These are phyloP conservation scores for Phytophthora boehmeriae DNA, from an alignment of 352 stramenopile species.

Conservation along the genomic window DNA sequence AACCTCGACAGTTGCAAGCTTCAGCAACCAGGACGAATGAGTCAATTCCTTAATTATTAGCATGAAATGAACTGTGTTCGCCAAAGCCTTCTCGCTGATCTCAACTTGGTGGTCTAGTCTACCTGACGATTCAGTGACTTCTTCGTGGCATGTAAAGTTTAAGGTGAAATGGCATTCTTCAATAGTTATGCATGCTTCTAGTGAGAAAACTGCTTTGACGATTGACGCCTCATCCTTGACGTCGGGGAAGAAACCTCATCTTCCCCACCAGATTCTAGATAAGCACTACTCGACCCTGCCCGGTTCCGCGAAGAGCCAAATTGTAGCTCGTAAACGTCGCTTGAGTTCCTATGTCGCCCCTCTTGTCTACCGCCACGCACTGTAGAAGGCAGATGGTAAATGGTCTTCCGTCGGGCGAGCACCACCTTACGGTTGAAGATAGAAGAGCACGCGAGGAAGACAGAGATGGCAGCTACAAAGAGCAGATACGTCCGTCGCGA, in stretches of 20 bases:
- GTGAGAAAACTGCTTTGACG: slow-evolving; percentile 23
- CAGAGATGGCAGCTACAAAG: slow-evolving; percentile 78
- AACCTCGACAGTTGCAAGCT: slow-evolving; percentile 4
- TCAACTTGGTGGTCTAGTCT: no score
- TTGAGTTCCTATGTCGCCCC: slow-evolving; percentile 20
- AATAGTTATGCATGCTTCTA: slow-evolving; percentile 5
- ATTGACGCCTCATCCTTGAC: slow-evolving; percentile 35
- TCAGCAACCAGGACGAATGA: slow-evolving; percentile 43
- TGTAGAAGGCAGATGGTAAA: slow-evolving; percentile 60
- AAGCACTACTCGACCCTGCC: slow-evolving; percentile 31
- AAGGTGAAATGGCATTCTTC: no score
- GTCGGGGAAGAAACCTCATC: slow-evolving; percentile 35
- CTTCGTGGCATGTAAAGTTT: no score
- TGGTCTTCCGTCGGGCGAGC: slow-evolving; percentile 59
- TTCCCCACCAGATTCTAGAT: slow-evolving; percentile 32
- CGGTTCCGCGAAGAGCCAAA: slow-evolving; percentile 14
- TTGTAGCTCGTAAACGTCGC: slow-evolving; percentile 17
- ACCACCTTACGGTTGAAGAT: slow-evolving; percentile 79
- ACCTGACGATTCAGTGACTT: no score
- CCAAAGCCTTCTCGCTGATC: no score
- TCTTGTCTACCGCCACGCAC: slow-evolving; percentile 21
- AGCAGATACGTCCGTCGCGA: slow-evolving; percentile 83
- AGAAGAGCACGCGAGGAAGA: slow-evolving; percentile 85
- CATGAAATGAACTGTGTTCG: no score
- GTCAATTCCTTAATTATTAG: slow-evolving; percentile 30